Evolutionary conservation across 169 alveolate genomes (phyloP).

Genomic region (Eimeria sp.): DNA sequence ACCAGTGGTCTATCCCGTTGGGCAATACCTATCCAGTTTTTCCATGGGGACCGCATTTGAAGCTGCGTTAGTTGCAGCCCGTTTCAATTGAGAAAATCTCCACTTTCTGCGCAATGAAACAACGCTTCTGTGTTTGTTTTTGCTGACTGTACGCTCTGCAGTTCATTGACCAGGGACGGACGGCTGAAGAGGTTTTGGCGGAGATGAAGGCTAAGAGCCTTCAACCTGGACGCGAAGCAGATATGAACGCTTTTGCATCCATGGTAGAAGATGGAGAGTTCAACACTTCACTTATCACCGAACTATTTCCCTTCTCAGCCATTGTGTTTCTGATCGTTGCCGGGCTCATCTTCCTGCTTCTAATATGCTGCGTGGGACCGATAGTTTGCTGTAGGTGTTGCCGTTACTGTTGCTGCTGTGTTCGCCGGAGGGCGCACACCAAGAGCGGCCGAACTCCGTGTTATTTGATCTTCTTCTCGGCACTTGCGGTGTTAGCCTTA

Average conservation of each 20-base stretch:
- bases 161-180: constrained; percentile 26
- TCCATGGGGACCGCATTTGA: background rate
- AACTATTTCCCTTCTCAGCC: background rate
- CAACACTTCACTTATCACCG: background rate
- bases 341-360: constrained; percentile 16
- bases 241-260: background rate
- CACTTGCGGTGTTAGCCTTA: background rate
- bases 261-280: constrained; percentile 7
- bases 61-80: background rate
- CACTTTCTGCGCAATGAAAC: background rate
- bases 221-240: background rate
- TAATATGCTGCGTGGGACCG: background rate
- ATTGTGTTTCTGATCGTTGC: background rate
- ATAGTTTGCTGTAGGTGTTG: constrained; percentile 23
- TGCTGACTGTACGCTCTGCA: background rate
- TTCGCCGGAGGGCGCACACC: constrained; percentile 40
- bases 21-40: too few species aligned
- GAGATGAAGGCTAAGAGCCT: constrained; percentile 30
- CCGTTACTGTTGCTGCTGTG: constrained; percentile 34
- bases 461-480: background rate
- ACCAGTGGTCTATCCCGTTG: background rate
- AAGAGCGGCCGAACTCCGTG: background rate
- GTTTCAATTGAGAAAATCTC: background rate
- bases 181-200: constrained; percentile 37
- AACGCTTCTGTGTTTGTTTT: background rate